Conservation (phyloP, 1,284 basidiomycete genomes). For the Marasmius fiardii region DNA sequence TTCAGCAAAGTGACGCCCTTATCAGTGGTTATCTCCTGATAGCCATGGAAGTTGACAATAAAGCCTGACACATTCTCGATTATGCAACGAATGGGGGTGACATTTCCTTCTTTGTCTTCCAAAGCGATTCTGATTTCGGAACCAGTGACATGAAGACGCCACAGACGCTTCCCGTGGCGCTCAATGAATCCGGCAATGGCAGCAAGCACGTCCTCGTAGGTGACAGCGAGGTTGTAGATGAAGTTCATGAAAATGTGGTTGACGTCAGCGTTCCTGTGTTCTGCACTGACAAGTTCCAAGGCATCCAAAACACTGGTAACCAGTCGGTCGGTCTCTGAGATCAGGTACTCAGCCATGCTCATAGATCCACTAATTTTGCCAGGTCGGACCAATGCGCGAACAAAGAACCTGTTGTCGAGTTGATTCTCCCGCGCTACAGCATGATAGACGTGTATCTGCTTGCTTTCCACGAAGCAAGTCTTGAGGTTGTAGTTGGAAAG, state of each 20-base stretch:
- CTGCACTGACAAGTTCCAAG: conserved; percentile 86
- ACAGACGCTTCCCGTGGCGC: conserved; percentile 95
- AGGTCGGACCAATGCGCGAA: conserved; percentile 94
- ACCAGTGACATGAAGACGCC: conserved; percentile 96
- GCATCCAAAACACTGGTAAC: conserved; percentile 94
- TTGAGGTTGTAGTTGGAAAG: conserved; percentile 97
- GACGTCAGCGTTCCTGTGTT: conserved; percentile 88
- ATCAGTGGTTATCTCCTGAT: conserved; percentile 97
- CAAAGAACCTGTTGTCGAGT: conserved; percentile 96
- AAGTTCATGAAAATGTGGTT: conserved; percentile 99
- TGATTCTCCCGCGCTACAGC: conserved; percentile 95
- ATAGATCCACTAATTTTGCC: conserved; percentile 90
- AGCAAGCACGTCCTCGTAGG: conserved; percentile 93
- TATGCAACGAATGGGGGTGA: conserved; percentile 93
- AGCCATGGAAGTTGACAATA: conserved; percentile 98
- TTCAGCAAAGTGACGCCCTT: conserved; percentile 93
- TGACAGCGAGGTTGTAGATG: conserved; percentile 93
- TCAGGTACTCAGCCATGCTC: conserved; percentile 94
- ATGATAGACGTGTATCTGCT: conserved; percentile 97
- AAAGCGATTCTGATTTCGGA: conserved; percentile 96
- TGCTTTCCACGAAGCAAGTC: conserved; percentile 90
- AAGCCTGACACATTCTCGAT: conserved; percentile 99
- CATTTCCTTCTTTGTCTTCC: conserved; percentile 90
- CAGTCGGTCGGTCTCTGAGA: conserved; percentile 96
- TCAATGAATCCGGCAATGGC: conserved; percentile 98